Percentiles rank a stretch among this genome's conserved stretches.
Conservation (phyloP, 169 alveolate species). For the Condylostoma magnum region DNA sequence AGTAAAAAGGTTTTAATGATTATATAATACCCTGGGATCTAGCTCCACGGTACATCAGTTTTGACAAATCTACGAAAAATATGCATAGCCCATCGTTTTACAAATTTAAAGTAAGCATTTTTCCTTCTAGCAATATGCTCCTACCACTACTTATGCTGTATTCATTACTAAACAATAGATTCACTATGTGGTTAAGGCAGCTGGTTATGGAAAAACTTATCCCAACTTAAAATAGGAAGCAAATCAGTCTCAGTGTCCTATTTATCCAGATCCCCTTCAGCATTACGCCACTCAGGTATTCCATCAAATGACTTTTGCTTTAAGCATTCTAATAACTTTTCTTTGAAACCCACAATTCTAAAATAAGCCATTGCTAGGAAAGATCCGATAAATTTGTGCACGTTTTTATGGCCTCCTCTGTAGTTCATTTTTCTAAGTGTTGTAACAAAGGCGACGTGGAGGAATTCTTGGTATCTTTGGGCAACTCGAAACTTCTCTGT, state of each 20-base stretch:
- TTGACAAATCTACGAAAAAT: conserved; percentile 33
- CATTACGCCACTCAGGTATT: conserved; percentile 55
- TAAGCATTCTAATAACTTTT: conserved; percentile 16
- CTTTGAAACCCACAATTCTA: conserved; percentile 54
- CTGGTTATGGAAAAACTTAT: conserved; percentile 35
- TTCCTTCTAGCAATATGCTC: conserved; percentile 48
- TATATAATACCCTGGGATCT: conserved; percentile 59
- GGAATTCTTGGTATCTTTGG: conserved; percentile 32
- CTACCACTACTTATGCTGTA: conserved; percentile 37
- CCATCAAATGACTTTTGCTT: conserved; percentile 12
- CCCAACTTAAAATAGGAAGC: conserved; percentile 49
- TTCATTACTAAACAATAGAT: neutral
- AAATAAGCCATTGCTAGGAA: conserved; percentile 49
- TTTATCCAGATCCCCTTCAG: conserved; percentile 39
- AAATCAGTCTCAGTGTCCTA: conserved; percentile 22
- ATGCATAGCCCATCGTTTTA: conserved; percentile 51
- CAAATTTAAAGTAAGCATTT: conserved; percentile 47
- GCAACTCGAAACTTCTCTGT: conserved; percentile 40
- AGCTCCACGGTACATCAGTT: conserved; percentile 44
- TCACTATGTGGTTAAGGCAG: conserved; percentile 38
- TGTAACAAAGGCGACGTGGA: conserved; percentile 24
- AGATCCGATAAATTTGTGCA: conserved; percentile 40
- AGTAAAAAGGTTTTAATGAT: conserved; percentile 41
- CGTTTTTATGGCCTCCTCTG: conserved; percentile 42
- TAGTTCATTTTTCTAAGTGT: conserved; percentile 40